Evolutionary conservation across 306 rosid genomes (phyloP), one percentile per base, ranked within the genome.

Genomic region (Hippophae gyantsensis): DNA sequence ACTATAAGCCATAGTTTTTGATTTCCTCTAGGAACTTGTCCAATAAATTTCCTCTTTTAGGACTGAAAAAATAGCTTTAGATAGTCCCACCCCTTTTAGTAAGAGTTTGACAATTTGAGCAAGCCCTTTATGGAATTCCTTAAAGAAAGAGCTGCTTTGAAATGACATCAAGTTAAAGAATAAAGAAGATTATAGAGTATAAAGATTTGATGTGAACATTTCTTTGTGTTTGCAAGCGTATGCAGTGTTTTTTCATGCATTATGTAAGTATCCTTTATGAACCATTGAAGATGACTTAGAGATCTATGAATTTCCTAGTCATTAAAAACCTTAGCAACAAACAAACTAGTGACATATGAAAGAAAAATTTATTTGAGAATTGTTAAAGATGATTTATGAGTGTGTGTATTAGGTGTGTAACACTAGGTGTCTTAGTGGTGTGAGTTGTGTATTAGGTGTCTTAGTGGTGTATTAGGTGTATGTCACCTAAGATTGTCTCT

Each of bases 21-120:
- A 82, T 74, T 77, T 76, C 76, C 53, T 76, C 75, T 52, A 86
- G 72, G 77, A 86, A 86, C 81, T 71, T 63, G 52, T 74, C 86
- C 68, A 89, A 73, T 14, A 88, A 89, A 56, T 80, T 68, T 38
- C 95, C 97, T 70, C 94, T 78, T 78, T 72, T 74, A n/a, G 97
- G 95, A 71, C 94, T 74, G 46, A 89, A 71, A 69, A 75, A 52
- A 89, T 66, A 18, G 94, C 88, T 76, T 79, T 81, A 1, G 89
- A 65, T 46, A 84, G 67, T 47, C 66, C 81, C 55, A 58, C 64
- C 56, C 82, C 23, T 18, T 18, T 18, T 18, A 18, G 23, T 18
- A 18, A 18, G 23, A 18, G 23, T 18, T 18, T 18, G 74, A 86
- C 75, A 48, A 71, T 58, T 64, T 73, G 78, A 66, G 81, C 95